A percentile compares a stretch with the other conserved stretches of the same genome.
Conservation (phyloP, 2,329 filamentous ascomycete species). For the Verticillium dahliae region DNA sequence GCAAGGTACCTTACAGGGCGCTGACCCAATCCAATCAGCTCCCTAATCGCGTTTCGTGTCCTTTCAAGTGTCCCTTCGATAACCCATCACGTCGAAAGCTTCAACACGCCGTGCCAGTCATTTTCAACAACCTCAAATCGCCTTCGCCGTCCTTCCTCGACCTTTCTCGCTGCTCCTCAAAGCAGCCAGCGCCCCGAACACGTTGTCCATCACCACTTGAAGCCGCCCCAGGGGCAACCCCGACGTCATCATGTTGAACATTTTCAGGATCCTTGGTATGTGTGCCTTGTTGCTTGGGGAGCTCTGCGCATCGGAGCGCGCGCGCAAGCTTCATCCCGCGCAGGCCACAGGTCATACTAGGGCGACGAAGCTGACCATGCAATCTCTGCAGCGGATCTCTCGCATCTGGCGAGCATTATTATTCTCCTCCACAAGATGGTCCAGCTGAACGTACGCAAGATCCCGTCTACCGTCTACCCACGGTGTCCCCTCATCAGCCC, state of each 20-base stretch:
- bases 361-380: conserved; percentile 11
- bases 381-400: conserved; percentile 71
- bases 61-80: conserved; percentile 17
- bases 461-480: neutral
- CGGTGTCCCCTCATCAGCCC: conserved; percentile 2
- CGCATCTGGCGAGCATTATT: conserved; percentile 88
- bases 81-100: neutral
- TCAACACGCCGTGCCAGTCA: neutral
- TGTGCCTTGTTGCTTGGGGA: conserved; percentile 5
- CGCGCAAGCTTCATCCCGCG: conserved; percentile 1
- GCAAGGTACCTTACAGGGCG: neutral
- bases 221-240: conserved; percentile 9
- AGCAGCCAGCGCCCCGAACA: neutral
- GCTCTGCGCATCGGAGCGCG: neutral
- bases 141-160: neutral
- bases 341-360: conserved; percentile 1
- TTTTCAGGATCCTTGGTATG: conserved; percentile 53
- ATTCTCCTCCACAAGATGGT: conserved; percentile 97
- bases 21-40: conserved; percentile 13
- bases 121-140: neutral
- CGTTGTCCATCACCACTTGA: conserved; percentile 1
- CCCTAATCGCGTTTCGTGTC: conserved; percentile 18
- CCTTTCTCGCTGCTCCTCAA: conserved; percentile 1
- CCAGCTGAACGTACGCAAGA: conserved; percentile 67
- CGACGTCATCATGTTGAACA: conserved; percentile 43